These are phyloP conservation scores for Rosa lucieae DNA, from an alignment of 306 rosid species.

Conservation along the genomic window DNA sequence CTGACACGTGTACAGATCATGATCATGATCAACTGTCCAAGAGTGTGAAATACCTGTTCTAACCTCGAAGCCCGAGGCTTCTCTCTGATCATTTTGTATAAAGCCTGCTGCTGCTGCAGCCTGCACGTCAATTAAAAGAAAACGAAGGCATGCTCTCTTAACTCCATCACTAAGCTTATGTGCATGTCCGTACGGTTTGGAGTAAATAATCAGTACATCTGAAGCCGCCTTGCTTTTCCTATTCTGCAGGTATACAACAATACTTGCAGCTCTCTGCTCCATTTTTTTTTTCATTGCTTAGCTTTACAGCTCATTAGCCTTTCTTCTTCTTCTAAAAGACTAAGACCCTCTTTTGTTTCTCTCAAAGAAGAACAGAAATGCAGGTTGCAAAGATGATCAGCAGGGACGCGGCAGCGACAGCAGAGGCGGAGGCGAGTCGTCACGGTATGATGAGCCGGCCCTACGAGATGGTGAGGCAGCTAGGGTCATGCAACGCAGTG, in stretches of 20 bases:
- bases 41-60: not conserved
- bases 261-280: not conserved
- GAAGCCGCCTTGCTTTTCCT: not conserved
- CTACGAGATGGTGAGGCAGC: conserved; percentile 44
- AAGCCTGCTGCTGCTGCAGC: not conserved
- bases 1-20: conserved; percentile 13
- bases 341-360: not conserved
- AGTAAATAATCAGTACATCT: not conserved
- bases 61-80: not conserved
- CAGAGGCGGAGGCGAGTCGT: not conserved
- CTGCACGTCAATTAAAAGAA: not conserved
- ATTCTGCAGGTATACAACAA: not conserved
- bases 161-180: not conserved
- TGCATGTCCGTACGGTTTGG: not conserved
- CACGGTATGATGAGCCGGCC: conserved; percentile 11
- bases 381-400: conserved; percentile 2
- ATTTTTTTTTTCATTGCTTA: not conserved
- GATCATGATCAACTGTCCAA: not conserved
- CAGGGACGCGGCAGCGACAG: not conserved
- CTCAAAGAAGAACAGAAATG: not conserved
- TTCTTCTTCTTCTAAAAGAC: not conserved
- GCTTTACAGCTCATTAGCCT: not conserved
- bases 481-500: conserved; percentile 62
- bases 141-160: not conserved
- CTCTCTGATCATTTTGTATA: not conserved